phyloP scores from a whole-genome alignment of 176 grass and related monocot genomes.

The Thinopyrum elongatum region DNA sequence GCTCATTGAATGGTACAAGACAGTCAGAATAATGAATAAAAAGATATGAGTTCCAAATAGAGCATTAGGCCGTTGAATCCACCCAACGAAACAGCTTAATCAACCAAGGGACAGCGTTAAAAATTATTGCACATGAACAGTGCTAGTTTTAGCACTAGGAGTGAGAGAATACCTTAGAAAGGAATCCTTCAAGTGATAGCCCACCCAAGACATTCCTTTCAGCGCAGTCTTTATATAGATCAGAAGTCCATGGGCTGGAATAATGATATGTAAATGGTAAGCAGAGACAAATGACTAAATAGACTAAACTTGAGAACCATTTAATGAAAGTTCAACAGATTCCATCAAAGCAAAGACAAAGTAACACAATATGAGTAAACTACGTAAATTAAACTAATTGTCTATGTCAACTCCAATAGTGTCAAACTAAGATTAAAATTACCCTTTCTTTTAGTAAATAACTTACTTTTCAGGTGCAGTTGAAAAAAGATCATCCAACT shows the following conservation, averaged over 20 bases:
- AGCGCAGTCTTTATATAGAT: slow-evolving; percentile 72
- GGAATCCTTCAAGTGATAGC: slow-evolving; percentile 91
- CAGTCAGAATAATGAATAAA: not conserved
- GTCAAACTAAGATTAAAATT: not conserved
- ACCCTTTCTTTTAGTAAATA: not conserved
- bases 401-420: not conserved
- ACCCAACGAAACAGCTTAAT: not conserved
- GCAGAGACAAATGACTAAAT: not conserved
- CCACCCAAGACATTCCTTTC: slow-evolving; percentile 94
- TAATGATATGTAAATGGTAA: slow-evolving; percentile 1
- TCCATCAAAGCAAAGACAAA: not conserved
- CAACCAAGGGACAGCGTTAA: not conserved
- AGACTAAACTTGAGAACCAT: not conserved
- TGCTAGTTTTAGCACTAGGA: not conserved
- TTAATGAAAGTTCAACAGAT: not conserved
- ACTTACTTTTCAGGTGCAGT: slow-evolving; percentile 89
- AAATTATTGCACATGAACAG: not conserved
- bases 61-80: not conserved
- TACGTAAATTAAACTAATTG: not conserved
- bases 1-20: not conserved
- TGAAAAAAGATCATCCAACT: slow-evolving; percentile 94
- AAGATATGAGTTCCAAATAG: not conserved
- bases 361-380: not conserved
- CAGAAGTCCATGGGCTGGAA: slow-evolving; percentile 76
- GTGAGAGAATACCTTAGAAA: slow-evolving; percentile 66